Base-by-base conservation (phyloP, 306 rosid genomes). In the Castanea sativa region DNA sequence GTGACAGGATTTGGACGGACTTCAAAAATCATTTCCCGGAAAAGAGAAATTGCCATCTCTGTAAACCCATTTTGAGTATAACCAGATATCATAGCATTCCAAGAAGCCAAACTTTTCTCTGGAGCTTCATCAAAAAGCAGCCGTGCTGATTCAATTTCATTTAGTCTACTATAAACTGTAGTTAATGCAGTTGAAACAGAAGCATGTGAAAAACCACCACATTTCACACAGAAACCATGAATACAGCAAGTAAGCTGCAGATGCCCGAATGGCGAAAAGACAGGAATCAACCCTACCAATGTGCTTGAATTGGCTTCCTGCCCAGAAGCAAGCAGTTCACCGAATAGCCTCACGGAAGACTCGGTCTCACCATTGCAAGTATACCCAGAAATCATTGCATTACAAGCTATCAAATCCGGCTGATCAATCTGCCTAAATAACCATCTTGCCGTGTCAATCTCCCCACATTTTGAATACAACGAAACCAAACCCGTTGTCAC, bases 41-140 rank as follows among this genome's bases (percentile, higher is more conserved):
- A 95, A 80, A 93, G 94, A 86, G 93, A 81, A 75, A 95, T 86
- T 25, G 98, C 97, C 3, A 49, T 83, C 82, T 93, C 96, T 1
- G 96, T 93, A 65, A 89, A 83, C 80, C 99, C 99, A 84, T 91
- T 88, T 84, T 95, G 98, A 7, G 97, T 81, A 55, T 91, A 95
- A 70, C 99, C 99, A 1, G 97, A 91, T 76, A 95, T 95, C 94
- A 96, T 91, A 73, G 99, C 93, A 76, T 95, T 95, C 98, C 98
- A 95, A 57, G 91, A 92, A 33, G 93, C 88, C 88, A 90, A 81
- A 33, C 92, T 92, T 88, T 87, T 95, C 88, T 81, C 92, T 0
- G 89, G 83, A 4, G 94, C 90, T 83, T 90, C 98, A 75, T 95
- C 93, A 79, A 95, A 95, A 16, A 93, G 86, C 87, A 56, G 86